Percentiles rank a stretch among this genome's conserved stretches.
Evolutionary conservation across 2,329 filamentous ascomycete genomes (phyloP).

Genomic region (Venturia oleaginea): DNA sequence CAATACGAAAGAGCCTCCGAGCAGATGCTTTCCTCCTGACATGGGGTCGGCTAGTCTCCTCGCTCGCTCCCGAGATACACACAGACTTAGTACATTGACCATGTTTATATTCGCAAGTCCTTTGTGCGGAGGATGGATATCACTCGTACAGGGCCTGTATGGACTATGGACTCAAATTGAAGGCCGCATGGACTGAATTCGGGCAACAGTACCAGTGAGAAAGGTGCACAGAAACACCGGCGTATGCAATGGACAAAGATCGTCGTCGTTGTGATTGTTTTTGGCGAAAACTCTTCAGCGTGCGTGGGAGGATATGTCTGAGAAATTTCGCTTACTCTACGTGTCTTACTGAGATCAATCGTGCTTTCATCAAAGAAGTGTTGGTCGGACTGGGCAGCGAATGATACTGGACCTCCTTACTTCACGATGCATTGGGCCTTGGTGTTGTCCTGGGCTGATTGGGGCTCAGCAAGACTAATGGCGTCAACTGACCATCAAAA

Average conservation of each 20-base stretch:
- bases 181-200: background rate
- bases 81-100: background rate
- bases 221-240: no score
- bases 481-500: background rate
- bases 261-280: background rate
- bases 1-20: background rate
- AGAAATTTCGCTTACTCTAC: background rate
- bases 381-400: background rate
- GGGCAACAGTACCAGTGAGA: no score
- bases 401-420: background rate
- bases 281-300: background rate
- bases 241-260: background rate
- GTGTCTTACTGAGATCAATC: background rate
- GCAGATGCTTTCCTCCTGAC: background rate
- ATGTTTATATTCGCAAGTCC: background rate
- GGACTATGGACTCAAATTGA: background rate
- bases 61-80: background rate
- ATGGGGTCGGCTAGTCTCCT: no score
- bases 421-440: conserved; percentile 2
- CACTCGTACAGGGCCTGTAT: background rate
- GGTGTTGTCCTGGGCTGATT: conserved; percentile 4
- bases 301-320: background rate
- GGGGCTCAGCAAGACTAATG: background rate
- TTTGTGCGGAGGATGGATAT: background rate
- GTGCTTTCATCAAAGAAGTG: background rate